phyloP scores from a whole-genome alignment of 2,329 filamentous ascomycete genomes.

The Parafenestella ontariensis region DNA sequence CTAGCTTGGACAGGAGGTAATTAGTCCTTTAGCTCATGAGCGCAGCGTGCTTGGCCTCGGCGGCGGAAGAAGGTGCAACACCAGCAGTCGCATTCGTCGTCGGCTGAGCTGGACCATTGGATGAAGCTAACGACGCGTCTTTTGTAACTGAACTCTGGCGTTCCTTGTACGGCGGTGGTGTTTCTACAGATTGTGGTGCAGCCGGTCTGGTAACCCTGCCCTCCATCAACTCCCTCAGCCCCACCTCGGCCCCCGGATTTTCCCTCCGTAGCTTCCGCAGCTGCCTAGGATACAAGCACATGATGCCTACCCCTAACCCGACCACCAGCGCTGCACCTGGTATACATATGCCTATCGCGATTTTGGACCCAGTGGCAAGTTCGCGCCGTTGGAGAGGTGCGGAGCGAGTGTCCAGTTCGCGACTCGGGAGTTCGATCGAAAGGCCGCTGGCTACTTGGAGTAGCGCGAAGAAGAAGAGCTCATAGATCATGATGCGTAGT shows the following conservation, averaged over 20 bases:
- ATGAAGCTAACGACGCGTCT: background rate
- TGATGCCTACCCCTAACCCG: conserved; percentile 9
- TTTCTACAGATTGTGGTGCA: background rate
- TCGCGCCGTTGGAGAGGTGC: conserved; percentile 8
- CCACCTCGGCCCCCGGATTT: background rate
- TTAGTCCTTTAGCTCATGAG: background rate
- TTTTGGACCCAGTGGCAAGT: conserved; percentile 6
- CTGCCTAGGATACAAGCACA: conserved; percentile 13
- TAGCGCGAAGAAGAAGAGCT: conserved; percentile 3
- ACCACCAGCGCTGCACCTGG: conserved; percentile 8
- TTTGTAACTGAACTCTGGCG: background rate
- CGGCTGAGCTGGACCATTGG: background rate
- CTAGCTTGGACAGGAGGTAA: too few species aligned
- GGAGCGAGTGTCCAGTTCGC: background rate
- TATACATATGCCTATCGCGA: conserved; percentile 17
- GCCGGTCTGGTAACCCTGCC: background rate
- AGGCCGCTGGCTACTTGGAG: conserved; percentile 2
- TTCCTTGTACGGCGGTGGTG: background rate
- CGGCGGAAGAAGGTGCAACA: background rate
- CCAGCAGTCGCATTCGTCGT: background rate
- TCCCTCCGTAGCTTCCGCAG: conserved; percentile 7
- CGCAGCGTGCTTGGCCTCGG: background rate
- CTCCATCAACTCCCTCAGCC: background rate
- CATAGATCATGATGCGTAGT: conserved; percentile 1
- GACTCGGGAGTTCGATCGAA: background rate